Conservation (phyloP, 1,284 basidiomycete genomes). For the Apiotrichum siamense region DNA sequence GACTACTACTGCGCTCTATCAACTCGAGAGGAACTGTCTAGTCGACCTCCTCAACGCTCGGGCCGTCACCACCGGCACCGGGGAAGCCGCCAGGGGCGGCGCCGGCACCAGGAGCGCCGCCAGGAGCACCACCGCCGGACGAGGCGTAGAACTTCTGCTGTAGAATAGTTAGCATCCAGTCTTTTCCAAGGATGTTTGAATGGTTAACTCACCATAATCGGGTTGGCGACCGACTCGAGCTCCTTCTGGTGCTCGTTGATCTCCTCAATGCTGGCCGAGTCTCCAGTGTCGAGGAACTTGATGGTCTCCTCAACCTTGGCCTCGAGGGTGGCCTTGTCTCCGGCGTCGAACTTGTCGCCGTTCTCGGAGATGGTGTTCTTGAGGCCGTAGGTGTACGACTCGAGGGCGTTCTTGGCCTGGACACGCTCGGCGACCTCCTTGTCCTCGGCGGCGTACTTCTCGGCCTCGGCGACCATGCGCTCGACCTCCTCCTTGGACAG, state of each 20-base stretch:
- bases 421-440: slow-evolving; percentile 59
- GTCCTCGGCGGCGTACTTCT: slow-evolving; percentile 58
- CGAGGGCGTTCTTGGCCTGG: slow-evolving; percentile 55
- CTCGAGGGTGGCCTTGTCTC: slow-evolving; percentile 84
- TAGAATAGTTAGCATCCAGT: slow-evolving; percentile 7
- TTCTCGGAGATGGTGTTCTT: slow-evolving; percentile 83
- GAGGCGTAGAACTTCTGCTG: slow-evolving; percentile 58
- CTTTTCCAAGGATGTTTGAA: not conserved
- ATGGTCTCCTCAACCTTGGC: slow-evolving; percentile 77
- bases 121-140: slow-evolving; percentile 57
- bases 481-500: slow-evolving; percentile 98
- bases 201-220: not conserved
- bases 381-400: slow-evolving; percentile 93
- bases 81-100: slow-evolving; percentile 51
- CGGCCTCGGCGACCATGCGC: slow-evolving; percentile 89
- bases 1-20: not conserved
- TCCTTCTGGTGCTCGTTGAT: slow-evolving; percentile 93
- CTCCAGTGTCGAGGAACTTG: slow-evolving; percentile 88
- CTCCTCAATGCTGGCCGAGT: slow-evolving; percentile 85
- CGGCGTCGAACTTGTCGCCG: slow-evolving; percentile 76
- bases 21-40: slow-evolving; percentile 31
- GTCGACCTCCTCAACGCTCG: slow-evolving; percentile 57
- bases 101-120: slow-evolving; percentile 43
- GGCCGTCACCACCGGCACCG: slow-evolving; percentile 49
- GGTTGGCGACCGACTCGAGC: slow-evolving; percentile 61